Base-by-base conservation (phyloP, 352 stramenopile genomes). In the Phytophthora pisi region DNA sequence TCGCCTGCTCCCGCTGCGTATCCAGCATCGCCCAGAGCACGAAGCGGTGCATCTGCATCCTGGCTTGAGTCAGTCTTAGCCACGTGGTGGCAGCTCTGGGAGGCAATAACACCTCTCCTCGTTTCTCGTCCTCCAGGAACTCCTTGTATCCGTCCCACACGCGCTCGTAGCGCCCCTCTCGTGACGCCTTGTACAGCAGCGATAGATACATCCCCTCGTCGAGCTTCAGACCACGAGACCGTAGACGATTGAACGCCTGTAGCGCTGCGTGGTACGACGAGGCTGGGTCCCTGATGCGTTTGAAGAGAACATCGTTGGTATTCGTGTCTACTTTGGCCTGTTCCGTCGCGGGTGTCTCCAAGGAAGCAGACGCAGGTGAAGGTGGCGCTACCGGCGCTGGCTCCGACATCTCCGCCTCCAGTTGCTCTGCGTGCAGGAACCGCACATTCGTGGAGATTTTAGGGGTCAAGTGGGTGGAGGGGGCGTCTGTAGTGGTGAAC, bases 1-100 rank as follows among this genome's bases (percentile, higher is more conserved):
- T 82, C 1, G 57, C 43, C 8, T 72, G 50, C 40, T 75, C 59
- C 2, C 61, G 70, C 2, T 72, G 52, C 5, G 59, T 60, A 24
- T 81, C 61, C n/a, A 90, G 61, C 66, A 92, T 74, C 4, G 84
- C 72, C 84, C 84, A 92, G 3, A 92, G 67, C 70, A 88, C 73
- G 51, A 86, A 82, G 42, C 84, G 81, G 34, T 81, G 69, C 68
- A 92, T 79, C 54, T 92, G 81, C 63, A 87, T 64, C 18, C 76
- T 84, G 49, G 79, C 61, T 6, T 70, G 63, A 31, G 78, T 72
- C 49, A 86, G 61, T 56, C 55, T 77, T 5, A 66, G 43, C 79
- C 81, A 89, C 59, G 75, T 82, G 18, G 72, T 69, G 38, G 53
- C 54, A 1, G 75, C 62, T 23, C 58, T 70, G 2, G 53, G 57